These are phyloP conservation scores for Huntiella moniliformis DNA, from an alignment of 2,329 filamentous ascomycete species.

Conservation along the genomic window DNA sequence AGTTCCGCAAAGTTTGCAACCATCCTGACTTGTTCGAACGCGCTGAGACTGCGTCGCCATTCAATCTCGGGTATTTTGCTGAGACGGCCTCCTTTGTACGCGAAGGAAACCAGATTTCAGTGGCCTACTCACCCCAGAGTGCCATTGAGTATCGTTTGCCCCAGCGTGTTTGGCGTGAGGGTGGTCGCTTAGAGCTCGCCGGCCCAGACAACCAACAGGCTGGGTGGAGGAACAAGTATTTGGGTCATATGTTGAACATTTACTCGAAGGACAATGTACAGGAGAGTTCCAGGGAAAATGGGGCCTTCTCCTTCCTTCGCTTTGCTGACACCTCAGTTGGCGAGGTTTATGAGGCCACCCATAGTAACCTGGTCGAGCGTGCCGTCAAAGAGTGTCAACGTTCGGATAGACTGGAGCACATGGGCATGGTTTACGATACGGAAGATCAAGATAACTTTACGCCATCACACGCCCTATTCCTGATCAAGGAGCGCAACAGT, in stretches of 20 bases:
- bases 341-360: conserved; percentile 53
- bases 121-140: conserved; percentile 76
- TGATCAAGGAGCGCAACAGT: conserved; percentile 54
- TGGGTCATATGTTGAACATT: conserved; percentile 73
- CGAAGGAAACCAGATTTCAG: conserved; percentile 60
- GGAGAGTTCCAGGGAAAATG: conserved; percentile 38
- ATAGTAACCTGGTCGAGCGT: conserved; percentile 53
- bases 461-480: conserved; percentile 62
- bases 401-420: conserved; percentile 40
- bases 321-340: conserved; percentile 61
- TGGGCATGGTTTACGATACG: conserved; percentile 55
- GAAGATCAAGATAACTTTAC: conserved; percentile 44
- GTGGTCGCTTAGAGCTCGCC: conserved; percentile 55
- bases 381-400: conserved; percentile 40
- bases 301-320: conserved; percentile 73
- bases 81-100: conserved; percentile 91
- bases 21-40: conserved; percentile 94
- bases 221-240: conserved; percentile 61
- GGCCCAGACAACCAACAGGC: conserved; percentile 55
- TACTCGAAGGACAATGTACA: conserved; percentile 67
- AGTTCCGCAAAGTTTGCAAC: conserved; percentile 98
- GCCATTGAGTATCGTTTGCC: conserved; percentile 72
- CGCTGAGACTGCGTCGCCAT: conserved; percentile 74
- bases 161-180: conserved; percentile 61
- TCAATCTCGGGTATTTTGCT: conserved; percentile 70